phyloP scores from a whole-genome alignment of 2,329 filamentous ascomycete genomes.

The Claviceps humidiphila region DNA sequence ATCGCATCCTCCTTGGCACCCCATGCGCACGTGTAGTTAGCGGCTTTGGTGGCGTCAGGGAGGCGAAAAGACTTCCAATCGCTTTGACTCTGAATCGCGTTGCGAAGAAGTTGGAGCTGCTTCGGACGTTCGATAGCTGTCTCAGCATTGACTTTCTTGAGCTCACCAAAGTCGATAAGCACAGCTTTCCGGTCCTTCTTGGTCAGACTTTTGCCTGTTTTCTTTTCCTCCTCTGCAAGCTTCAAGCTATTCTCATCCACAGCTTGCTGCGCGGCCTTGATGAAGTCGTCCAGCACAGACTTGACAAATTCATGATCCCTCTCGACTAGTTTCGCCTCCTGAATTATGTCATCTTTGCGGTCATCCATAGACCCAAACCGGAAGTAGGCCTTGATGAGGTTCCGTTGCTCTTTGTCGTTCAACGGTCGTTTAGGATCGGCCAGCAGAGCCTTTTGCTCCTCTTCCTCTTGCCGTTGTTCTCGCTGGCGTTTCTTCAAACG shows the following conservation, averaged over 20 bases:
- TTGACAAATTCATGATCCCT: slow-evolving; percentile 73
- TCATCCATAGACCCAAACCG: slow-evolving; percentile 85
- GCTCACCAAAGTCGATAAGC: slow-evolving; percentile 82
- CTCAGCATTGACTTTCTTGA: slow-evolving; percentile 92
- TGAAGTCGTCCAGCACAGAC: slow-evolving; percentile 62
- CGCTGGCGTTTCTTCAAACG: slow-evolving; percentile 54
- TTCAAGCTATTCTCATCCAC: slow-evolving; percentile 56
- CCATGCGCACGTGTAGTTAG: slow-evolving; percentile 86
- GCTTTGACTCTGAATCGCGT: slow-evolving; percentile 50
- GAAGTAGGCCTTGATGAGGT: slow-evolving; percentile 81
- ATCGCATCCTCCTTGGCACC: slow-evolving; percentile 90
- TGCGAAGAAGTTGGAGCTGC: slow-evolving; percentile 73
- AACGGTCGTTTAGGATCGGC: slow-evolving; percentile 81
- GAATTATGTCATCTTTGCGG: slow-evolving; percentile 72
- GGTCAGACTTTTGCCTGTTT: slow-evolving; percentile 66
- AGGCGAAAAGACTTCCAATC: slow-evolving; percentile 76
- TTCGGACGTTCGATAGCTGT: slow-evolving; percentile 84
- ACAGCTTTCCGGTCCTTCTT: slow-evolving; percentile 98
- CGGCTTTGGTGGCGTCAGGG: slow-evolving; percentile 80
- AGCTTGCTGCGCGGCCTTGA: slow-evolving; percentile 41
- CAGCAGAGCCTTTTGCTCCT: slow-evolving; percentile 59
- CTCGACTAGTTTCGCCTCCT: slow-evolving; percentile 71
- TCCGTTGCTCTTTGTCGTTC: slow-evolving; percentile 82
- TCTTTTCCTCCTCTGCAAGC: slow-evolving; percentile 69
- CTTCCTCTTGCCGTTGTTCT: slow-evolving; percentile 53